Percentiles rank a stretch among this genome's conserved stretches.
These are phyloP conservation scores for Toxoplasma gondii DNA, from an alignment of 169 alveolate species.

Conservation along the genomic window DNA sequence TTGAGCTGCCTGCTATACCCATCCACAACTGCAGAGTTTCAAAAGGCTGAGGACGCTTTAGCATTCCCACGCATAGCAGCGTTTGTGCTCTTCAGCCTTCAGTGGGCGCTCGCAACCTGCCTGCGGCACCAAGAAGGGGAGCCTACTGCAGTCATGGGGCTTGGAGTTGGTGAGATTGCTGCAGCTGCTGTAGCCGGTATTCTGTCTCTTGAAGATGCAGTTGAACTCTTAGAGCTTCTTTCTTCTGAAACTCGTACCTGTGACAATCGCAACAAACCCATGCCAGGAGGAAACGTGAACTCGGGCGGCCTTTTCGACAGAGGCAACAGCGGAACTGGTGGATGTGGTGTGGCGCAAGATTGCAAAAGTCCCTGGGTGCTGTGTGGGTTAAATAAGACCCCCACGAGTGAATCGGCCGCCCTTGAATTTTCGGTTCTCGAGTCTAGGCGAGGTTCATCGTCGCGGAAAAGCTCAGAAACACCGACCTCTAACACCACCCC, in stretches of 20 bases:
- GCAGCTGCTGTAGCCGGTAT: conserved; percentile 80
- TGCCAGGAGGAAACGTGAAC: not conserved
- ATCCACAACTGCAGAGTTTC: not conserved
- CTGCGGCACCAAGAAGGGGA: conserved; percentile 21
- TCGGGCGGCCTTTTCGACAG: not conserved
- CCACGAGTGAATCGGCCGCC: not conserved
- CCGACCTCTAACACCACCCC: not conserved
- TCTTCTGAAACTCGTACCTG: not conserved
- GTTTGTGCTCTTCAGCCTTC: not conserved
- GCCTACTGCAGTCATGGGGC: conserved; percentile 76
- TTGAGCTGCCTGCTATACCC: not conserved
- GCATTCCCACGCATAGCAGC: not conserved
- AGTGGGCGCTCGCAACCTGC: not conserved
- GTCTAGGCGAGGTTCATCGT: not conserved
- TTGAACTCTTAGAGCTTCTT: not conserved
- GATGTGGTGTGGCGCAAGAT: not conserved
- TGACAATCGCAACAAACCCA: too few relatives aligned
- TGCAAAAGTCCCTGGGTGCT: not conserved
- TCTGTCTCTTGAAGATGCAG: conserved; percentile 64
- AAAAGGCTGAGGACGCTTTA: not conserved
- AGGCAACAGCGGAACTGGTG: not conserved
- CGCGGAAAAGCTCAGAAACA: not conserved
- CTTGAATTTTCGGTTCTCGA: not conserved
- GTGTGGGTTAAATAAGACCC: not conserved
- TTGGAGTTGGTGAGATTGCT: conserved; percentile 76